phyloP scores from a whole-genome alignment of 768 basidiomycete genomes.

The Hericium erinaceus region DNA sequence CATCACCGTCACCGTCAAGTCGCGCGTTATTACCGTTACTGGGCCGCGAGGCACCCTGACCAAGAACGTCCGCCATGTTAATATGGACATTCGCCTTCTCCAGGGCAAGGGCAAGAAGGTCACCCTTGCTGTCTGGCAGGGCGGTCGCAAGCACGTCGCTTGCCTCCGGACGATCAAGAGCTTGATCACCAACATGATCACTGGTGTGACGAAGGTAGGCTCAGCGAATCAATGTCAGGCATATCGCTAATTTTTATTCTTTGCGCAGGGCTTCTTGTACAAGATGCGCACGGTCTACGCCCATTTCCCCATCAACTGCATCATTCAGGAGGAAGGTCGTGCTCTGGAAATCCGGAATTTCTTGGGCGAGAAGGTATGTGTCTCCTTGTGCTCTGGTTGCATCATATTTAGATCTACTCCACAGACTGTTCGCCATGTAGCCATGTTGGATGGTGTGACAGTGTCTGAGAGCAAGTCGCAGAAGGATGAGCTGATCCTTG shows the following conservation, averaged over 20 bases:
- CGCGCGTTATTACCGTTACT: conserved; percentile 83
- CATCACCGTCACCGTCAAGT: conserved; percentile 81
- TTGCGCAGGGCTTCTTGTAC: conserved; percentile 87
- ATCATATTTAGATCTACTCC: background rate
- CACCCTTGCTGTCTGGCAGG: conserved; percentile 95
- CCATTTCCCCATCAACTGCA: conserved; percentile 99
- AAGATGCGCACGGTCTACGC: conserved; percentile 99
- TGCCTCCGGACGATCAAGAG: conserved; percentile 95
- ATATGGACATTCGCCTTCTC: conserved; percentile 86
- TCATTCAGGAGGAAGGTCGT: conserved; percentile 69
- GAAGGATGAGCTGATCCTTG: conserved; percentile 90
- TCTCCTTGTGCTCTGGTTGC: background rate
- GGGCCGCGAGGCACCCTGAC: conserved; percentile 90
- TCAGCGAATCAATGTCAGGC: background rate
- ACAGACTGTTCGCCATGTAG: conserved; percentile 84
- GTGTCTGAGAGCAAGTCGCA: conserved; percentile 81
- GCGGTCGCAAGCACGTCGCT: conserved; percentile 95
- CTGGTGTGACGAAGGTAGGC: conserved; percentile 86
- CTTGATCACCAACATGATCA: conserved; percentile 95
- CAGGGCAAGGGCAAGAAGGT: conserved; percentile 76
- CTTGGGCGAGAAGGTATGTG: conserved; percentile 80
- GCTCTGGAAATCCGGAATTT: conserved; percentile 90
- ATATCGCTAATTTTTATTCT: background rate
- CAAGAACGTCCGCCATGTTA: conserved; percentile 87
- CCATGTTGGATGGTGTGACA: conserved; percentile 84